Base-by-base conservation (phyloP, 1,284 basidiomycete genomes). In the Meripilus lineatus region DNA sequence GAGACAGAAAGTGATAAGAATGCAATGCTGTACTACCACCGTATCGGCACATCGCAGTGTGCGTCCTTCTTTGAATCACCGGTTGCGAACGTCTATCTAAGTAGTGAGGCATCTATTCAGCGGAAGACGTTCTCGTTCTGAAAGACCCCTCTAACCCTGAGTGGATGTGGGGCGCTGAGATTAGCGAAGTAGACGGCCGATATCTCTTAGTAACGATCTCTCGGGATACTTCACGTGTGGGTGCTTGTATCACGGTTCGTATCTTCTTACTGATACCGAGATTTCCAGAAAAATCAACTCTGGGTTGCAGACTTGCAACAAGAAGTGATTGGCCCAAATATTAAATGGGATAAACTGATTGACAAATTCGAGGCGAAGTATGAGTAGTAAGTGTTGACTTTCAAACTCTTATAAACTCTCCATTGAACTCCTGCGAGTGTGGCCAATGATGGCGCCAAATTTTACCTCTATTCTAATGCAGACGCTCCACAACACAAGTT, bases 21-120 rank as follows among this genome's bases (percentile, higher is more conserved):
- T 54, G 84, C 86, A 0, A 80, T 77, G 78, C 59, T 90, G 14
- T 88, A 79, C 58, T 91, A 87, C 59, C 87, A 91, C 56, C 70
- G 67, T 37, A 53, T 90, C 38, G 82, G 82, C 30, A 87, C 85
- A 4, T 54, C 70, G 14, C 88, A 89, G 62, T 72, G 84, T 85
- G 62, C 46, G 69, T 61, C 18, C 44, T 43, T 11, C 23, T 25
- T 15, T 26, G 22, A 15, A n/a, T n/a, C 40, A 22, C 25, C 25
- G 14, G 39, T 33, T 40, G 17, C 24, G 34, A 33, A 37, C 20
- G 23, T 30, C 24, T 35, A 22, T 21, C 24, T 34, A 11, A 21
- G 15, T 41, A 15, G 30, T 14, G 20, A 51, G 18, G 42, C 44
- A 20, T 42, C 49, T 35, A 22, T 32, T 18, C 49, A 88, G 82